Base-by-base conservation (phyloP, 306 rosid species). In the Gleditsia sinensis region DNA sequence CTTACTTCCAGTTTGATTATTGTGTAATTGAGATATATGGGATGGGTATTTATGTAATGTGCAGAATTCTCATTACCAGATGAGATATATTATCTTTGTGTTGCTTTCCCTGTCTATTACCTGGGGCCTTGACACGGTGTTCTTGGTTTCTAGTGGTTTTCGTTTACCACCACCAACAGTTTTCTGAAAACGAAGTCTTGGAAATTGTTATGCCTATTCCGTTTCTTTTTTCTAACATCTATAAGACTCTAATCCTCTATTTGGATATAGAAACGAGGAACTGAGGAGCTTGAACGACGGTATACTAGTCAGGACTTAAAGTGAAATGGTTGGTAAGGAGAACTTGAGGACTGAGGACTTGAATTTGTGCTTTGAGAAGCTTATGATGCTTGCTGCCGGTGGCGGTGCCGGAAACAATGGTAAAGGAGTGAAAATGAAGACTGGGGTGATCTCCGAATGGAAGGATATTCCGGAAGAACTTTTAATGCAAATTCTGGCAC, bases 381-480 rank as follows among this genome's bases (percentile, higher is more conserved):
- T 92, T 13, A 87, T 88, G 97, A 90, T 88, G 95, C 55, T 80
- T 66, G 77, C 77, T 59, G 89, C 71, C 5, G 74, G 62, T 13
- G 87, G 84, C 28, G 74, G 20, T 50, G 59, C 65, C 39, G 62
- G 21, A 0, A 50, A 60, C 3, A 54, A 74, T 77, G 79, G 75
- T 69, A 81, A 77, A 70, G 82, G 86, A 76, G 76, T 78, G 73
- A 78, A 88, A 66, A 61, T 88, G 91, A 89, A 88, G 14, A 86
- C 64, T 74, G 92, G 85, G 64, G 84, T 64, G 12, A 82, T 83
- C 23, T 85, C 81, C 3, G 86, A 86, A 67, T 92, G 99, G 99
- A 92, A 92, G 77, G 98, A 92, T 76, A 92, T 95, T 79, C 98
- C 99, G 6, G 89, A 88, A 84, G 99, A 95, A 83, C 99, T 95